A percentile compares a stretch with the other conserved stretches of the same genome.
These are phyloP conservation scores for Suhomyces choctaworum DNA, from an alignment of 1,139 yeast species.

Conservation along the genomic window DNA sequence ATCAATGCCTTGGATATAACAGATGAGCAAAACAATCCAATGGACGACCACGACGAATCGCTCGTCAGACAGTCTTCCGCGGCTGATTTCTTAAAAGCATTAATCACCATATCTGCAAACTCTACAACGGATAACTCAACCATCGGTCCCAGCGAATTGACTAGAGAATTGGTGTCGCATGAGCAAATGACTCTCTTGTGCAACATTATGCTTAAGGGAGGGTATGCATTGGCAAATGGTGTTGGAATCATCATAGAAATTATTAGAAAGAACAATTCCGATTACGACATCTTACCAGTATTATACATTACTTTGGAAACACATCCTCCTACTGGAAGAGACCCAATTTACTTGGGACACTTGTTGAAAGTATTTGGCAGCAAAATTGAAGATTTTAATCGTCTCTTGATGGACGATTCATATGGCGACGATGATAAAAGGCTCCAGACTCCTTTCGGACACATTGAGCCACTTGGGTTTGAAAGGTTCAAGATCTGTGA, in stretches of 20 bases:
- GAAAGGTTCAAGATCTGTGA: conserved; percentile 95
- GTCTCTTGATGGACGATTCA: conserved; percentile 28
- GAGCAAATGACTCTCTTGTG: conserved; percentile 70
- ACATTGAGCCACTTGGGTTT: conserved; percentile 84
- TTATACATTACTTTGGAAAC: conserved; percentile 83
- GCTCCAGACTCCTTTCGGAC: conserved; percentile 59
- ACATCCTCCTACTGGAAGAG: conserved; percentile 94
- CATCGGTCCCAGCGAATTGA: conserved; percentile 94
- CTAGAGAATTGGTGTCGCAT: conserved; percentile 79
- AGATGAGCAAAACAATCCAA: conserved; percentile 15
- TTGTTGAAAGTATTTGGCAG: conserved; percentile 77
- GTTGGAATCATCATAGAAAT: conserved; percentile 95
- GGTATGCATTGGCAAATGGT: conserved; percentile 90
- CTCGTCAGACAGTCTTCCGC: conserved; percentile 46
- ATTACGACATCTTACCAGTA: conserved; percentile 89
- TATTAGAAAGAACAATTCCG: conserved; percentile 93
- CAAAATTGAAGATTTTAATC: conserved; percentile 66
- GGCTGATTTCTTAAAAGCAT: conserved; percentile 50
- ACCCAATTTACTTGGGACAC: conserved; percentile 91
- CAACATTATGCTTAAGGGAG: conserved; percentile 85
- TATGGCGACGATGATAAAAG: conserved; percentile 22
- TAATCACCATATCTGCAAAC: conserved; percentile 59
- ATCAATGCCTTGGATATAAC: conserved; percentile 53
- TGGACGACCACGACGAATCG: conserved; percentile 43
- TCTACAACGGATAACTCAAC: conserved; percentile 82